These are phyloP conservation scores for Penicillium lagena DNA, from an alignment of 495 filamentous ascomycete species.

Conservation along the genomic window DNA sequence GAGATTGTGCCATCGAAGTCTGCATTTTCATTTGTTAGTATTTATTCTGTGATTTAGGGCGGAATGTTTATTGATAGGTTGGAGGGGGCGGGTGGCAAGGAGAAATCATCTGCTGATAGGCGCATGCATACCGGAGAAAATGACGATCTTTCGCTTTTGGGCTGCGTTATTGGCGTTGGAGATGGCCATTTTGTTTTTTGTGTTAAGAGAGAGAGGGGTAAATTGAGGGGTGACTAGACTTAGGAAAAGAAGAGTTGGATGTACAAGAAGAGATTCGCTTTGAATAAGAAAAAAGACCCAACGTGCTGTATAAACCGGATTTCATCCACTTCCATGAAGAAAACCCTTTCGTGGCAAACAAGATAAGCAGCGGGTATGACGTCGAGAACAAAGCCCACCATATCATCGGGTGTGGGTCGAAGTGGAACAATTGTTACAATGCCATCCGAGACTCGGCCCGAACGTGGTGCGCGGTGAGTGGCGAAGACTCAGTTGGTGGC, in stretches of 20 bases:
- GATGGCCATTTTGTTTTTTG: slow-evolving; percentile 13
- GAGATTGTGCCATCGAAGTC: slow-evolving; percentile 77
- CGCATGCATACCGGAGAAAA: slow-evolving; percentile 22
- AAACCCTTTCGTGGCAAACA: slow-evolving; percentile 12
- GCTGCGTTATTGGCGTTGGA: slow-evolving; percentile 6
- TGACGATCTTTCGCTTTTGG: slow-evolving; percentile 23
- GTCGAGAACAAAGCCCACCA: slow-evolving; percentile 3
- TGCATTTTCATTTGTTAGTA: slow-evolving; percentile 11
- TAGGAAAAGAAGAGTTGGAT: neutral
- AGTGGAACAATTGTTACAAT: neutral
- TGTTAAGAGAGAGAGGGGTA: neutral
- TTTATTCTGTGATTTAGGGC: neutral
- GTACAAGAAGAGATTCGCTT: neutral
- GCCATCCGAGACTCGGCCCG: neutral
- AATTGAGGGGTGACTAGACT: too few species aligned
- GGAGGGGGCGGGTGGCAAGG: too few species aligned
- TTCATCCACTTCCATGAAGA: too few species aligned
- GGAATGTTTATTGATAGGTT: too few species aligned
- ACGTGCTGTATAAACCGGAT: too few species aligned
- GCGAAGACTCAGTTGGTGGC: neutral
- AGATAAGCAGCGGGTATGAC: slow-evolving; percentile 10
- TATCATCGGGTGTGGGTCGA: slow-evolving; percentile 5
- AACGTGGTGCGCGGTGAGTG: neutral
- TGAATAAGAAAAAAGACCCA: too few species aligned
- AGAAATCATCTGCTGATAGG: neutral